These are phyloP conservation scores for Firmiana major DNA, from an alignment of 345 rosid species.

Conservation along the genomic window DNA sequence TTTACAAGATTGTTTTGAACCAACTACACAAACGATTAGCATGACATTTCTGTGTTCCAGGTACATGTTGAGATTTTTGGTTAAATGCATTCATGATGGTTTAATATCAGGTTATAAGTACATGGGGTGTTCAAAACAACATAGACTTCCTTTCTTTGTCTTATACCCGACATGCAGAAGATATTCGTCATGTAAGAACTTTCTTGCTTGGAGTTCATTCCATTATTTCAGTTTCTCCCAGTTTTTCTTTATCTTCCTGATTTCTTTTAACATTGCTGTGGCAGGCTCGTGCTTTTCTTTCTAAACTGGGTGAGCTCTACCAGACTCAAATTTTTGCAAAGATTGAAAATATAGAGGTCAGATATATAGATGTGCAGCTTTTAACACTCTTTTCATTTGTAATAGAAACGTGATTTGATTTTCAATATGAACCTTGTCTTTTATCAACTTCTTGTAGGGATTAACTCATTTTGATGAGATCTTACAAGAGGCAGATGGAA, in stretches of 20 bases:
- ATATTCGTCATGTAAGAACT: constrained; percentile 53
- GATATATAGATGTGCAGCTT: not conserved
- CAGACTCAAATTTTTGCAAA: constrained; percentile 71
- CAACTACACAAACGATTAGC: not conserved
- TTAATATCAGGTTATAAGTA: constrained; percentile 50
- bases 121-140: constrained; percentile 65
- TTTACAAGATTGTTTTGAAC: not conserved
- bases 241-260: not conserved
- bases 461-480: constrained; percentile 68
- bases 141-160: constrained; percentile 71
- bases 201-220: constrained; percentile 1
- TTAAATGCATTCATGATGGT: not conserved
- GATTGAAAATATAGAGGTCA: constrained; percentile 69
- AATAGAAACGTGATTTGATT: constrained; percentile 5
- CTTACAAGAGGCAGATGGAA: constrained; percentile 63
- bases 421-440: not conserved
- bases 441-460: constrained; percentile 35
- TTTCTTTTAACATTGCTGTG: constrained; percentile 13
- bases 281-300: constrained; percentile 62
- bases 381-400: not conserved
- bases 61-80: not conserved
- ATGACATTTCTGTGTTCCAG: not conserved
- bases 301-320: constrained; percentile 42
- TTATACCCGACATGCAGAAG: constrained; percentile 60
- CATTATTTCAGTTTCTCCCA: not conserved